A percentile compares a stretch with the other conserved stretches of the same genome.
Conservation (phyloP, 768 basidiomycete species). For the Ramaria sp. region DNA sequence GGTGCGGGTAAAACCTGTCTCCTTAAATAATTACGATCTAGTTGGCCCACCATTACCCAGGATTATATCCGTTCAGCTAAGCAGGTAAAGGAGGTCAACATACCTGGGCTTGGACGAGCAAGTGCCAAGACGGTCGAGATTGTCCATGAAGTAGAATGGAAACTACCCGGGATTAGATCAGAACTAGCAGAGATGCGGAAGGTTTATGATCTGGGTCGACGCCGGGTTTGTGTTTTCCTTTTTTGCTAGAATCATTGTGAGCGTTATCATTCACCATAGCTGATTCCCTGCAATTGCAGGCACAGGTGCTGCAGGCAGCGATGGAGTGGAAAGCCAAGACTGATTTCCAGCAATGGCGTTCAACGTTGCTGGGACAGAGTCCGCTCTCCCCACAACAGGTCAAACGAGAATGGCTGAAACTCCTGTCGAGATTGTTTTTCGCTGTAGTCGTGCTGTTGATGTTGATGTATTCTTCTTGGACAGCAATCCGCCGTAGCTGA, state of each 20-base stretch:
- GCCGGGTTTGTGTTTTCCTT: not conserved
- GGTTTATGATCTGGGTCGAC: constrained; percentile 4
- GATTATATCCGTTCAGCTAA: not conserved
- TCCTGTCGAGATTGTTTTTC: not conserved
- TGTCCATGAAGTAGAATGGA: constrained; percentile 7
- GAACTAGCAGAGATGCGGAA: not conserved
- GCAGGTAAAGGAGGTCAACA: not conserved
- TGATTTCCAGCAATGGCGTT: constrained; percentile 10
- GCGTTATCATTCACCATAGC: not conserved
- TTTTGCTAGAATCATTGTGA: not conserved
- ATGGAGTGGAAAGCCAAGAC: constrained; percentile 6
- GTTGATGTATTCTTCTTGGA: not conserved
- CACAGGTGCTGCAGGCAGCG: constrained; percentile 1
- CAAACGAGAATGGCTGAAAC: constrained; percentile 5
- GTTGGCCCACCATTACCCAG: not conserved
- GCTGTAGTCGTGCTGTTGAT: not conserved
- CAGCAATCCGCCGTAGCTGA: not conserved
- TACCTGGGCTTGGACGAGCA: not conserved
- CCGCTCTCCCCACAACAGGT: constrained; percentile 6
- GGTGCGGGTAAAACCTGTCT: not conserved
- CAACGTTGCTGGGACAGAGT: constrained; percentile 7
- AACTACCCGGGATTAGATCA: constrained; percentile 1
- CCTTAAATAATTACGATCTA: not conserved
- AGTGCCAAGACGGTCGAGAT: not conserved
- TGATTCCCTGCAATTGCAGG: not conserved